These are phyloP conservation scores for Silene coronaria DNA, from an alignment of 179 eudicot genomes.

Conservation along the genomic window DNA sequence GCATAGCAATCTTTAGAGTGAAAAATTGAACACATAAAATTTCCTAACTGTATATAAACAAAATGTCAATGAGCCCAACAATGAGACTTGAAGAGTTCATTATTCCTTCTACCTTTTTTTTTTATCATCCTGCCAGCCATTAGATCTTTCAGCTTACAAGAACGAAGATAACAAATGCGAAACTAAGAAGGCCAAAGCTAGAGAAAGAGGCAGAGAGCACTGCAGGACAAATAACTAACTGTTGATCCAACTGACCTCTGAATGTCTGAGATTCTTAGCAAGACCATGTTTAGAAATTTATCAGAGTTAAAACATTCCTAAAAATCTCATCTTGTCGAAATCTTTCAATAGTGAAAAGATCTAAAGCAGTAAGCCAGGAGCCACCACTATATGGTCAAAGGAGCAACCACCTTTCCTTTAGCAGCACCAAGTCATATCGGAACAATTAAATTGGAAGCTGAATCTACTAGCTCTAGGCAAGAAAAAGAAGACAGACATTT, in stretches of 20 bases:
- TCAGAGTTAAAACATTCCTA: neutral
- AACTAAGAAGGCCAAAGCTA: neutral
- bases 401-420: neutral
- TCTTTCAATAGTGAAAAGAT: neutral
- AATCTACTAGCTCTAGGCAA: conserved; percentile 3
- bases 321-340: neutral
- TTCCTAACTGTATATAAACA: neutral
- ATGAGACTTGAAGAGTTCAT: neutral
- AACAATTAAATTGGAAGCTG: neutral
- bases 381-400: neutral
- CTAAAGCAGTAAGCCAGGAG: neutral
- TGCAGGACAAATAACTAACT: neutral
- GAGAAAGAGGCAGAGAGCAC: neutral
- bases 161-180: neutral
- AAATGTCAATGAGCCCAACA: neutral
- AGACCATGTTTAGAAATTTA: neutral
- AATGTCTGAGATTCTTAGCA: neutral
- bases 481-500: neutral
- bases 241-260: neutral
- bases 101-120: neutral
- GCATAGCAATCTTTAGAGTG: neutral
- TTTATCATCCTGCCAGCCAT: neutral
- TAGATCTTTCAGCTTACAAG: neutral
- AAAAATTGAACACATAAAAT: neutral
- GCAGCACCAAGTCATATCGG: neutral